A percentile compares a stretch with the other conserved stretches of the same genome.
Evolutionary conservation across 192 early-diverging fungal species (phyloP).

Genomic region (Coemansia sp.): DNA sequence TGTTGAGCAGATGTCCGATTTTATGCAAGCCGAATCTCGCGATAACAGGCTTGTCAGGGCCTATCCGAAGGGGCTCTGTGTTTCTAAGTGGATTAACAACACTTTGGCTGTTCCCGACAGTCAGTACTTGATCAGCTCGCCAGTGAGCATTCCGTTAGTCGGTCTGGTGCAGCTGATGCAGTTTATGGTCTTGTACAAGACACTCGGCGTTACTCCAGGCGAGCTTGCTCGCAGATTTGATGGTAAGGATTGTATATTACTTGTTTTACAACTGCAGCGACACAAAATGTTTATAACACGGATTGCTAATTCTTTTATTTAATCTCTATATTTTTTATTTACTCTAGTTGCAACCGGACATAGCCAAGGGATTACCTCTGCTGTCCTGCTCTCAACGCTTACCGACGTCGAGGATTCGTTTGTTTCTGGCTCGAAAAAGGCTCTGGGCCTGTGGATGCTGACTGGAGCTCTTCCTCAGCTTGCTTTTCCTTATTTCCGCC

Average conservation of each 20-base stretch:
- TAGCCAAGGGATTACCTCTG: constrained; percentile 86
- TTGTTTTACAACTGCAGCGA: no score
- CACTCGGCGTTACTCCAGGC: constrained; percentile 60
- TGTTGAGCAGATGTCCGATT: constrained; percentile 70
- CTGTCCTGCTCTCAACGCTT: constrained; percentile 79
- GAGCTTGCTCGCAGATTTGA: constrained; percentile 28
- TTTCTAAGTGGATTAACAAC: constrained; percentile 76
- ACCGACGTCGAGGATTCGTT: constrained; percentile 82
- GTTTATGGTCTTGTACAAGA: constrained; percentile 67
- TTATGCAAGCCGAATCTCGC: constrained; percentile 60
- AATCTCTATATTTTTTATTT: background rate
- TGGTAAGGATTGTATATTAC: constrained; percentile 33
- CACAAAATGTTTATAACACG: no score
- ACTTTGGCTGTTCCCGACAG: constrained; percentile 69
- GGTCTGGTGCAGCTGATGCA: constrained; percentile 89
- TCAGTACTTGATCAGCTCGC: constrained; percentile 68
- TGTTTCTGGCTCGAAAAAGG: constrained; percentile 71
- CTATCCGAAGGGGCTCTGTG: constrained; percentile 70
- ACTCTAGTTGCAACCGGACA: constrained; percentile 70
- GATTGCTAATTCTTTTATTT: no score
- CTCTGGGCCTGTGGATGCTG: constrained; percentile 80
- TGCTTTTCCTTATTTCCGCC: constrained; percentile 27
- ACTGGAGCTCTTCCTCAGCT: constrained; percentile 81
- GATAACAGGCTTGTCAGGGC: constrained; percentile 58
- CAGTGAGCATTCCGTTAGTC: constrained; percentile 79